Evolutionary conservation across 805 yeast genomes (phyloP).

Genomic region (Cyberlindnera nakhonratchasimensis): DNA sequence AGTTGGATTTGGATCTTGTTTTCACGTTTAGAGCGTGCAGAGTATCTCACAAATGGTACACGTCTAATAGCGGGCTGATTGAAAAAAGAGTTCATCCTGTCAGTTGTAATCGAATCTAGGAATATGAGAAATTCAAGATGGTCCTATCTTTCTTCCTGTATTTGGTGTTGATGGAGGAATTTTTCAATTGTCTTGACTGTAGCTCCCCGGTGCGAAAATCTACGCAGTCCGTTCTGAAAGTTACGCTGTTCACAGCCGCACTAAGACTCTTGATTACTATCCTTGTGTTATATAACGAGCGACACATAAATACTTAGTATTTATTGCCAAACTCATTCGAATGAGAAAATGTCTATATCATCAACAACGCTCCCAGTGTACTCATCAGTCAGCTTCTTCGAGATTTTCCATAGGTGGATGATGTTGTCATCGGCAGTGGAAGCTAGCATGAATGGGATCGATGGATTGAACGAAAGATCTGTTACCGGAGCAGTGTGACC

Average conservation of each 20-base stretch:
- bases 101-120: too few relatives aligned
- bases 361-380: constrained; percentile 17
- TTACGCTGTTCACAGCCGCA: constrained; percentile 12
- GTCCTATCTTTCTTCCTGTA: too few relatives aligned
- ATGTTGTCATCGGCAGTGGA: constrained; percentile 46
- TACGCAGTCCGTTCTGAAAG: constrained; percentile 7
- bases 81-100: constrained; percentile 7
- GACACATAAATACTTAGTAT: background rate
- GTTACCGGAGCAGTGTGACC: constrained; percentile 80
- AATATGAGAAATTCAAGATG: too few relatives aligned
- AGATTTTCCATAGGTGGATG: constrained; percentile 43
- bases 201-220: constrained; percentile 5
- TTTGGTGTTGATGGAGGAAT: constrained; percentile 7
- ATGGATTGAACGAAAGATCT: constrained; percentile 67
- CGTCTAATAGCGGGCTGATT: constrained; percentile 14
- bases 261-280: background rate
- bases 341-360: constrained; percentile 20
- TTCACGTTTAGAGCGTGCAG: constrained; percentile 47
- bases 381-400: constrained; percentile 35
- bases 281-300: too few relatives aligned
- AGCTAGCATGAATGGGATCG: constrained; percentile 71
- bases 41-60: constrained; percentile 37
- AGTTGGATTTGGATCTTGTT: constrained; percentile 69
- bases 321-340: constrained; percentile 18
- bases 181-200: constrained; percentile 5